Percentiles rank a stretch among this genome's conserved stretches.
phyloP scores from a whole-genome alignment of 176 grass and related monocot genomes.

The Aegilops longissima region DNA sequence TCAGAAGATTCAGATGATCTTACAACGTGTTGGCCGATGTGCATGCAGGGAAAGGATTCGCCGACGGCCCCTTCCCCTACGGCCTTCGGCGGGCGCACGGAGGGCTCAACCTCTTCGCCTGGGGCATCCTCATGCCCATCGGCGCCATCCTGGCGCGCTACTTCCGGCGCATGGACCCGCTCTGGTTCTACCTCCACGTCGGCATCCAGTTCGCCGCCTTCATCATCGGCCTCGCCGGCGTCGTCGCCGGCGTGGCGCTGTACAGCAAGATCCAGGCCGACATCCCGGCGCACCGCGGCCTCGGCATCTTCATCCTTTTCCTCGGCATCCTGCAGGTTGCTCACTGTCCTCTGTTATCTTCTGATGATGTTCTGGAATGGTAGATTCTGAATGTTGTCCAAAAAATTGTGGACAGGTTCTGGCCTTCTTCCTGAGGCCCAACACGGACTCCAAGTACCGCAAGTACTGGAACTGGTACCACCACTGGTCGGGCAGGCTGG shows the following conservation, averaged over 20 bases:
- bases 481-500: conserved; percentile 71
- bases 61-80: conserved; percentile 54
- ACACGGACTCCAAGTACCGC: conserved; percentile 67
- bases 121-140: conserved; percentile 84
- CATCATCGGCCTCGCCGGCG: conserved; percentile 76
- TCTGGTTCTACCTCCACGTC: conserved; percentile 93
- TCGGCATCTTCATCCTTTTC: conserved; percentile 90
- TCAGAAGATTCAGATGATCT: neutral
- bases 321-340: conserved; percentile 82
- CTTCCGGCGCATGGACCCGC: conserved; percentile 62
- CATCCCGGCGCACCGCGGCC: conserved; percentile 68
- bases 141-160: conserved; percentile 91
- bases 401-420: conserved; percentile 39
- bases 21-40: conserved; percentile 19
- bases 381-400: neutral
- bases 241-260: conserved; percentile 73
- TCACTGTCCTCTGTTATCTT: too few relatives aligned
- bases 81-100: conserved; percentile 71
- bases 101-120: conserved; percentile 75
- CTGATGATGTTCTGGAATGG: too few relatives aligned
- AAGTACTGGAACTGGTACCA: conserved; percentile 98
- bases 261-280: conserved; percentile 82
- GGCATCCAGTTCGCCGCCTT: conserved; percentile 70
- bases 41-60: conserved; percentile 62
- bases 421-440: conserved; percentile 65